Evolutionary conservation across 768 basidiomycete species (phyloP), one percentile per base, ranked within the genome.

Genomic region (Coprinopsis strossmayeri): DNA sequence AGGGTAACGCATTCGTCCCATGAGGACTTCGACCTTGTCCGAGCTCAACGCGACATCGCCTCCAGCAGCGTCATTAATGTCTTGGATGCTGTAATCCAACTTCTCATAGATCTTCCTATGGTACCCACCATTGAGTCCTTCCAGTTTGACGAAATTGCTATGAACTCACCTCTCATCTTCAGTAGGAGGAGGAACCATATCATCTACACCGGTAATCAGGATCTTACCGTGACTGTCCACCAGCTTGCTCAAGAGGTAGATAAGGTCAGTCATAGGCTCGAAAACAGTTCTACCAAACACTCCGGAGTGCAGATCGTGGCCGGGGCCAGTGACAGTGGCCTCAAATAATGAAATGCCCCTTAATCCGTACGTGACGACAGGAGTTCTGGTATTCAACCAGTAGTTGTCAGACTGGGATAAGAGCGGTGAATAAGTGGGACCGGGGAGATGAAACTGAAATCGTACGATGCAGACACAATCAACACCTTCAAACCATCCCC

Each of bases 401-500:
- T 94, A 95, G 69, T 94, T 95, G 66, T 96, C 94, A 27, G 84
- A 85, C 87, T 89, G n/a, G n/a, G n/a, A 56, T 28, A 38, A 26
- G 21, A 13, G 21, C 27, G 27, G 12, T 49, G 20, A 55, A 32
- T 23, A 28, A 9, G 24, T 38, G 12, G 25, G n/a, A 1, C n/a
- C 38, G 49, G 52, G 21, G 48, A 26, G 10, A 23, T 25, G 15
- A 27, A 37, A 28, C 26, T 34, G 38, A 21, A 81, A 59, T n/a
- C n/a, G n/a, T 57, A 88, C 87, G 59, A 97, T 97, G 74, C 95
- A 98, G 46, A 94, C 87, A 56, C 86, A 89, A 57, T 96, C 91
- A 20, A 92, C 85, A 5, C 85, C 89, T 32, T 84, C 76, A 66
- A 96, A 94, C 77, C 83, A 96, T 20, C 79, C 77, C 50, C 84